These are phyloP conservation scores for Starmerella vaccinii DNA, from an alignment of 805 yeast genomes.

Conservation along the genomic window DNA sequence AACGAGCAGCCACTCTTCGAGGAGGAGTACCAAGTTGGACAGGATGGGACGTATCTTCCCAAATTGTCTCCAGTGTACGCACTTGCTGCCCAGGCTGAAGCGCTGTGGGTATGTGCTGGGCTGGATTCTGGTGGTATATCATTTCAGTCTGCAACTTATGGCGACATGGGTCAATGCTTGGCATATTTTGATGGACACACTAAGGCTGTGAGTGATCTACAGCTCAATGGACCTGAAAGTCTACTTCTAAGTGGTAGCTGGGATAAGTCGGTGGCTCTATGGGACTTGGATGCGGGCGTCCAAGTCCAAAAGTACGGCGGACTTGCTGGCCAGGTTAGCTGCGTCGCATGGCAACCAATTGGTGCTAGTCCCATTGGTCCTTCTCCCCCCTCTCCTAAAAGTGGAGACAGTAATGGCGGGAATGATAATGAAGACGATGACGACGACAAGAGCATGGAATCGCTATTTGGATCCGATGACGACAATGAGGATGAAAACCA, in stretches of 20 bases:
- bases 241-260: conserved; percentile 73
- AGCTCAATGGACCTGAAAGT: conserved; percentile 51
- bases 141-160: conserved; percentile 68
- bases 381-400: conserved; percentile 21
- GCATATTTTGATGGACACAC: conserved; percentile 67
- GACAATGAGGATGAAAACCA: conserved; percentile 41
- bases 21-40: conserved; percentile 35
- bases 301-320: conserved; percentile 41
- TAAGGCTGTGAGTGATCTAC: conserved; percentile 63
- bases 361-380: conserved; percentile 6
- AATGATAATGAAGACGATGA: conserved; percentile 22
- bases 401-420: conserved; percentile 18
- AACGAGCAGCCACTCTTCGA: conserved; percentile 74
- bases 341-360: conserved; percentile 46
- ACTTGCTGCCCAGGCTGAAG: conserved; percentile 70
- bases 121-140: conserved; percentile 70
- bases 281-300: conserved; percentile 78
- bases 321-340: conserved; percentile 68
- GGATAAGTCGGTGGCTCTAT: conserved; percentile 70
- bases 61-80: conserved; percentile 77
- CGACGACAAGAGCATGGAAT: conserved; percentile 35
- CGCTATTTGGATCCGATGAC: conserved; percentile 51
- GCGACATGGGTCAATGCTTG: conserved; percentile 62
- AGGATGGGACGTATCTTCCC: conserved; percentile 31
- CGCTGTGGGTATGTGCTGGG: conserved; percentile 78